A percentile compares a stretch with the other conserved stretches of the same genome.
These are phyloP conservation scores for Trapa incisa DNA, from an alignment of 345 rosid species.

Conservation along the genomic window DNA sequence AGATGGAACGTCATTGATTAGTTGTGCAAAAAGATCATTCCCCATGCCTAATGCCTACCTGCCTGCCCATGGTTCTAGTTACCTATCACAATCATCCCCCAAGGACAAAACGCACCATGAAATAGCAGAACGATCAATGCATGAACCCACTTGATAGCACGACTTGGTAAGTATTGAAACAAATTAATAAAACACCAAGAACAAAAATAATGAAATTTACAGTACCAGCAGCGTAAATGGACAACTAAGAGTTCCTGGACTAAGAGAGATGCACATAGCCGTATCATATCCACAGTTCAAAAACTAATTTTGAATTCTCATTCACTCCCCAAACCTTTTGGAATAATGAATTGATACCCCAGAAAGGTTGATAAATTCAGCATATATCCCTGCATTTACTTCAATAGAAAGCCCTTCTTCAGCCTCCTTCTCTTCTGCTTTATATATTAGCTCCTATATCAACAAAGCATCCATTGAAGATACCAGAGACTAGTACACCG, in stretches of 20 bases:
- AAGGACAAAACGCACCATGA: neutral
- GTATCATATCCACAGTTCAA: neutral
- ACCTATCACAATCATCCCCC: neutral
- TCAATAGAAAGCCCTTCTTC: neutral
- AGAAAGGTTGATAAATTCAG: neutral
- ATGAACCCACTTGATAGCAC: neutral
- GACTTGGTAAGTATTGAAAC: neutral
- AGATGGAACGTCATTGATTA: neutral
- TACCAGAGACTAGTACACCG: neutral
- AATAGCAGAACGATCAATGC: neutral
- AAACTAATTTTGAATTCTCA: neutral
- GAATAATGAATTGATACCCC: neutral
- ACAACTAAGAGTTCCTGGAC: neutral
- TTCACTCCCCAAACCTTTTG: neutral
- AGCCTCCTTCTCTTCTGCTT: neutral
- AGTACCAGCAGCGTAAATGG: neutral
- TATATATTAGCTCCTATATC: neutral
- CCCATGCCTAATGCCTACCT: neutral
- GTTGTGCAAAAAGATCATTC: neutral
- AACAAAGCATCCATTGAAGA: neutral
- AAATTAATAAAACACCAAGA: neutral
- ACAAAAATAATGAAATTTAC: neutral
- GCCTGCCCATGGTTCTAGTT: neutral
- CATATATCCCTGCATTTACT: neutral
- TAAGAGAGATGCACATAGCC: neutral